Evolutionary conservation across 148 eudicot genomes (phyloP).

Genomic region (Rhododendron mucronatum): DNA sequence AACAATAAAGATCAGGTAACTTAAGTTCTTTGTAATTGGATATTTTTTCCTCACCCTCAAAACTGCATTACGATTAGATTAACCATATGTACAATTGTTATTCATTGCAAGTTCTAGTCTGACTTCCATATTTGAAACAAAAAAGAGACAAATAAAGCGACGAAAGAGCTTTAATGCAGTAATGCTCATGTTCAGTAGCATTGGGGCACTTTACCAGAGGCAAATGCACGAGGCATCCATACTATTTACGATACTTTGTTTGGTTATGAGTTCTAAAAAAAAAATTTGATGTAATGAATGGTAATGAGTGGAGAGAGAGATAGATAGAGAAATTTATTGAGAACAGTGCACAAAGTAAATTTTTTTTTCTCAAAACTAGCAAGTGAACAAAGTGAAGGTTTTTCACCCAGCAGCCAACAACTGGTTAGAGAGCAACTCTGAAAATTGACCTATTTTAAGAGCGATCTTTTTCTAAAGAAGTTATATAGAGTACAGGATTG

Average conservation of each 20-base stretch:
- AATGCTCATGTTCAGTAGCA: neutral
- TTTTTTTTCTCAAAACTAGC: too few species aligned
- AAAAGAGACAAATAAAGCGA: neutral
- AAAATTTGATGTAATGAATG: too few species aligned
- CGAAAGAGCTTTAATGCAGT: neutral
- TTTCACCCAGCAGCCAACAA: neutral
- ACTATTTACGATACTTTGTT: neutral
- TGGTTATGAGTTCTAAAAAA: too few species aligned
- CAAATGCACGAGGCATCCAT: neutral
- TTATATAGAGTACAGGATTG: neutral
- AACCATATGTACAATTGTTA: neutral
- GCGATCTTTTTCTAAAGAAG: neutral
- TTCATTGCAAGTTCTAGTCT: neutral
- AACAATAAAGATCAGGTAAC: neutral
- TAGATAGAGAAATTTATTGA: too few species aligned
- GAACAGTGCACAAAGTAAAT: too few species aligned
- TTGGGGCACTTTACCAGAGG: neutral
- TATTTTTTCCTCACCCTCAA: neutral
- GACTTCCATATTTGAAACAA: neutral
- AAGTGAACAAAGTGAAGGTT: neutral
- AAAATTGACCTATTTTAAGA: neutral
- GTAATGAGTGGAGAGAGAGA: too few species aligned
- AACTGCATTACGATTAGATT: neutral
- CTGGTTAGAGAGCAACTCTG: neutral
- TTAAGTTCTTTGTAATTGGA: neutral